Percentiles rank a stretch among this genome's conserved stretches.
phyloP scores from a whole-genome alignment of 2,329 filamentous ascomycete genomes.

The Amauroascus verrucosus region DNA sequence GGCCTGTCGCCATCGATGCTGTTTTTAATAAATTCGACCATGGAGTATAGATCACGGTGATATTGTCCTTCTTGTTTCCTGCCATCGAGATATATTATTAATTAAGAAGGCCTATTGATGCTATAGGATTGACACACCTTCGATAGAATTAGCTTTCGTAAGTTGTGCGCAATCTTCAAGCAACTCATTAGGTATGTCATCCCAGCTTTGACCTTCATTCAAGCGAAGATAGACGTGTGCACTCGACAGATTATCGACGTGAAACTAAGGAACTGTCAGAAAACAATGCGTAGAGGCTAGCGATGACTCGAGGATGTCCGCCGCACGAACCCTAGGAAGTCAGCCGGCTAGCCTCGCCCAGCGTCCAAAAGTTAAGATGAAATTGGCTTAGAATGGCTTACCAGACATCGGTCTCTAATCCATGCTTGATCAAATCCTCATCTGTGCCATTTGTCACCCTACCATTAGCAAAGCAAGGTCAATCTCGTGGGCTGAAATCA shows the following conservation, averaged over 20 bases:
- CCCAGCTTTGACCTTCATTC: constrained; percentile 69
- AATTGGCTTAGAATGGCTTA: constrained; percentile 28
- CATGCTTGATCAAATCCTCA: constrained; percentile 90
- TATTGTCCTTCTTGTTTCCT: constrained; percentile 98
- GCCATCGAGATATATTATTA: neutral
- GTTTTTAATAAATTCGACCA: constrained; percentile 96
- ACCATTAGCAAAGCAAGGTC: constrained; percentile 10
- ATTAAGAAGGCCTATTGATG: neutral
- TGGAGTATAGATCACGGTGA: constrained; percentile 93
- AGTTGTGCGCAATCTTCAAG: constrained; percentile 87
- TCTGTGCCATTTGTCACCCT: constrained; percentile 45
- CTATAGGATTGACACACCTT: constrained; percentile 47
- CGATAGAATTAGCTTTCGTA: constrained; percentile 97
- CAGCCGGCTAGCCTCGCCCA: neutral
- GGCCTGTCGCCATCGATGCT: constrained; percentile 87
- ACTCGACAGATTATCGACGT: constrained; percentile 93
- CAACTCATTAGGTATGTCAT: constrained; percentile 62
- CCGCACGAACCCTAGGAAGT: constrained; percentile 25
- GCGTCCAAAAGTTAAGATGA: neutral
- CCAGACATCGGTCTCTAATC: constrained; percentile 95
- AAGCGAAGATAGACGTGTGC: constrained; percentile 93
- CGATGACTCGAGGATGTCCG: neutral
- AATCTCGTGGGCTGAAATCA: constrained; percentile 6
- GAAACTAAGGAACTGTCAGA: constrained; percentile 52
- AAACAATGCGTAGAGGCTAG: neutral